Conservation (phyloP, 208 protist genomes). For the Leishmania tarentolae region DNA sequence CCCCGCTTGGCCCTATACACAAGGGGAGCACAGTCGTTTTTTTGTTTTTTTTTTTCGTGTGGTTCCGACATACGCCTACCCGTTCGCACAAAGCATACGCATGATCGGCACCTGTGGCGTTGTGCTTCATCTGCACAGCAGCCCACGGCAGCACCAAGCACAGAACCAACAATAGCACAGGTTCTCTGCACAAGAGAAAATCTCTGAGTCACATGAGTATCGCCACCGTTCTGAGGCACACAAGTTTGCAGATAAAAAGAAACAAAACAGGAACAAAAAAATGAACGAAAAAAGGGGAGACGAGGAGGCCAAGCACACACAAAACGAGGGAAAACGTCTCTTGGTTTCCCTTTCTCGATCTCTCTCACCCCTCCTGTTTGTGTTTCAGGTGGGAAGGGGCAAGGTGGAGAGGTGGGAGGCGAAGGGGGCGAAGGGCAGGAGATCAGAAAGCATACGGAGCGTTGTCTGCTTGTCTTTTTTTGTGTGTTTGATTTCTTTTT, state of each 20-base stretch:
- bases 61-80: background rate
- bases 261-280: background rate
- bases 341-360: background rate
- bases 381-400: too few species aligned
- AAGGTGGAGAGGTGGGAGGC: too few species aligned
- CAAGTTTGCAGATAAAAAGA: background rate
- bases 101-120: background rate
- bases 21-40: background rate
- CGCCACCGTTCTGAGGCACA: background rate
- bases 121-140: background rate
- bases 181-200: background rate
- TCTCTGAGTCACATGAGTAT: background rate
- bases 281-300: background rate
- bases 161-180: background rate
- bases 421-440: too few species aligned
- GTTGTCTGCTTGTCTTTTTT: too few species aligned
- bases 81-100: background rate
- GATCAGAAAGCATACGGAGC: too few species aligned
- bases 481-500: too few species aligned
- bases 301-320: background rate
- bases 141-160: background rate
- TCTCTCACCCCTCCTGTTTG: too few species aligned
- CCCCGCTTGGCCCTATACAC: too few species aligned
- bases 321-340: background rate
- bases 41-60: background rate